phyloP scores from a whole-genome alignment of 345 rosid species.

The Gossypium bickii region DNA sequence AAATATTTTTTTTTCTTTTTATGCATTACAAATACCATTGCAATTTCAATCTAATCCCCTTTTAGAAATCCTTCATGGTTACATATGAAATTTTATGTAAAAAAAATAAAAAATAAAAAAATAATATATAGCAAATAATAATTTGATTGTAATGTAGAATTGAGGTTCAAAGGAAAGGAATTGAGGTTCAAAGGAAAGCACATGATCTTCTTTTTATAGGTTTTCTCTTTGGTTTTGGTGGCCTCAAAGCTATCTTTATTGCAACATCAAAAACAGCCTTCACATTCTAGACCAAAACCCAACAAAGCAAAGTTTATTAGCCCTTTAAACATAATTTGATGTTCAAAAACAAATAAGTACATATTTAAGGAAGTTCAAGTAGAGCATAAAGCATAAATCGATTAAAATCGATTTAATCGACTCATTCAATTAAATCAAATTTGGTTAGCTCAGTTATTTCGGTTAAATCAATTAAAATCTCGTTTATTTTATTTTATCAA shows the following conservation, averaged over 20 bases:
- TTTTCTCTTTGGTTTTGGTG: slow-evolving; percentile 61
- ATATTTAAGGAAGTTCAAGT: not conserved
- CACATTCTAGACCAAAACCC: slow-evolving; percentile 44
- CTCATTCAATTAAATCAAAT: too few relatives aligned
- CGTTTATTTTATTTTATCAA: too few relatives aligned
- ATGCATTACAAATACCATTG: not conserved
- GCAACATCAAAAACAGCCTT: slow-evolving; percentile 73
- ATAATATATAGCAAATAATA: not conserved
- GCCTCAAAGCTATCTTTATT: slow-evolving; percentile 59
- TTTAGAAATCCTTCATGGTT: not conserved
- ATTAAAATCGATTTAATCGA: too few relatives aligned
- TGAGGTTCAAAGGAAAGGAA: slow-evolving; percentile 35
- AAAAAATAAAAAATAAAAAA: not conserved
- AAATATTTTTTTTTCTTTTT: too few relatives aligned
- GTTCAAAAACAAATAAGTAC: too few relatives aligned
- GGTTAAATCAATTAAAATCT: too few relatives aligned
- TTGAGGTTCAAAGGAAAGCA: slow-evolving; percentile 34
- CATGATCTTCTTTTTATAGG: slow-evolving; percentile 37
- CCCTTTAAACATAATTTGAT: not conserved
- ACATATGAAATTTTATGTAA: not conserved
- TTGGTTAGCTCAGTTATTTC: too few relatives aligned
- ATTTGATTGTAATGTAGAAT: not conserved
- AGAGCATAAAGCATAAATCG: too few relatives aligned
- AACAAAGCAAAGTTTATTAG: not conserved
- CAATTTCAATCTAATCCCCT: not conserved